Percentiles rank a stretch among this genome's conserved stretches.
Conservation (phyloP, 228 moss, liverwort and hornwort genomes). For the Sphagnum magellanicum region DNA sequence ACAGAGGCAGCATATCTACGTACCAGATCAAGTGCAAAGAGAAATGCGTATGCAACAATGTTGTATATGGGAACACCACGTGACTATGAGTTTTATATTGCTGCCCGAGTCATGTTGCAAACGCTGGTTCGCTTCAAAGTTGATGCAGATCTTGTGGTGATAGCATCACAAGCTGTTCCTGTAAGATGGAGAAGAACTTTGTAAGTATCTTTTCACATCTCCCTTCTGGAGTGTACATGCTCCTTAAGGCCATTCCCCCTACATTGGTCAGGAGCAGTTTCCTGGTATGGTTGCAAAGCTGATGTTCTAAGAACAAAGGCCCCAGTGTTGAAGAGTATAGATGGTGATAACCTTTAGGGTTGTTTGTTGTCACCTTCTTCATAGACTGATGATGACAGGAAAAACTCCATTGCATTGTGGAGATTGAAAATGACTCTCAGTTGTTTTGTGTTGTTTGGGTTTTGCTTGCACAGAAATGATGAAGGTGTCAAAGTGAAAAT, state of each 20-base stretch:
- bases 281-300: too few relatives aligned
- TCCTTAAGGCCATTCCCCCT: neutral
- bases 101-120: constrained; percentile 57
- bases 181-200: constrained; percentile 46
- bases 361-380: too few relatives aligned
- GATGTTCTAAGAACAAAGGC: too few relatives aligned
- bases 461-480: constrained; percentile 14
- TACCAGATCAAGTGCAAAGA: constrained; percentile 10
- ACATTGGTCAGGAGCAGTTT: neutral
- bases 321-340: too few relatives aligned
- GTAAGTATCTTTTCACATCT: constrained; percentile 18
- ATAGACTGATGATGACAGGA: too few relatives aligned
- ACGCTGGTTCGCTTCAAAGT: constrained; percentile 47
- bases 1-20: constrained; percentile 21
- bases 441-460: neutral
- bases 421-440: too few relatives aligned
- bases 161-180: constrained; percentile 51
- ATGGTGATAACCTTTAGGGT: too few relatives aligned
- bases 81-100: constrained; percentile 66
- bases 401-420: too few relatives aligned
- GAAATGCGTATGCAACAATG: constrained; percentile 71
- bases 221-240: neutral
- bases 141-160: constrained; percentile 60
- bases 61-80: constrained; percentile 62
- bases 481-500: constrained; percentile 33